A percentile compares a stretch with the other conserved stretches of the same genome.
These are phyloP conservation scores for Ogataea siamensis DNA, from an alignment of 805 yeast species.

Conservation along the genomic window DNA sequence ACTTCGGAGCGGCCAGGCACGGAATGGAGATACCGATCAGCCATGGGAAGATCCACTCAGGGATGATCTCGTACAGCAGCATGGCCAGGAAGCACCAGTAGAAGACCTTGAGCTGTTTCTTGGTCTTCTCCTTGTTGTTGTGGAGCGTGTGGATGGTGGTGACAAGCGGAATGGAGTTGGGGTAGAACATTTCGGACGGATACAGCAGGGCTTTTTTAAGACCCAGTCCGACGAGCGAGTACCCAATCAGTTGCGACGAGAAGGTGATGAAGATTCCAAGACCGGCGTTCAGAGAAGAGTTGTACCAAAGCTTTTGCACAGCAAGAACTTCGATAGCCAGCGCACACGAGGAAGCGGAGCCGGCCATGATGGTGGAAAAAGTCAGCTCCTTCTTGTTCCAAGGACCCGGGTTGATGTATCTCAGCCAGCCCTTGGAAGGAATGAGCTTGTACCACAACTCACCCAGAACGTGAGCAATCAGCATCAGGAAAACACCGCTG, in stretches of 20 bases:
- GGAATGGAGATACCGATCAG: constrained; percentile 33
- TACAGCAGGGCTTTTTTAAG: constrained; percentile 27
- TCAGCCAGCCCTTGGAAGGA: constrained; percentile 26
- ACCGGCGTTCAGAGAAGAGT: constrained; percentile 25
- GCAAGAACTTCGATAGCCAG: constrained; percentile 34
- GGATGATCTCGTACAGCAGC: constrained; percentile 32
- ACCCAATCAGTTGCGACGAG: constrained; percentile 33
- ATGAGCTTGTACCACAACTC: constrained; percentile 29
- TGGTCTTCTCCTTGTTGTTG: constrained; percentile 23
- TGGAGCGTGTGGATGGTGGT: constrained; percentile 28
- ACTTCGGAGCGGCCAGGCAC: constrained; percentile 29
- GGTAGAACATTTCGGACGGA: constrained; percentile 36
- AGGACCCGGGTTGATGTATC: constrained; percentile 38
- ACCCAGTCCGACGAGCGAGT: constrained; percentile 31
- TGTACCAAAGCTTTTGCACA: constrained; percentile 35
- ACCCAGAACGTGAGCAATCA: constrained; percentile 34
- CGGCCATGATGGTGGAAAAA: constrained; percentile 38
- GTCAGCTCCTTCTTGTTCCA: constrained; percentile 46
- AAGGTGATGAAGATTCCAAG: constrained; percentile 33
- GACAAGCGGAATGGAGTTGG: constrained; percentile 39
- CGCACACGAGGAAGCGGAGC: constrained; percentile 33
- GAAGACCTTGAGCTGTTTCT: constrained; percentile 26
- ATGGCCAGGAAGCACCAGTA: constrained; percentile 25
- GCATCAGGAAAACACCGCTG: constrained; percentile 34
- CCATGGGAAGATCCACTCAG: constrained; percentile 33